Evolutionary conservation across 495 filamentous ascomycete species (phyloP), one percentile per base, ranked within the genome.

Genomic region (Penicillium parvum): DNA sequence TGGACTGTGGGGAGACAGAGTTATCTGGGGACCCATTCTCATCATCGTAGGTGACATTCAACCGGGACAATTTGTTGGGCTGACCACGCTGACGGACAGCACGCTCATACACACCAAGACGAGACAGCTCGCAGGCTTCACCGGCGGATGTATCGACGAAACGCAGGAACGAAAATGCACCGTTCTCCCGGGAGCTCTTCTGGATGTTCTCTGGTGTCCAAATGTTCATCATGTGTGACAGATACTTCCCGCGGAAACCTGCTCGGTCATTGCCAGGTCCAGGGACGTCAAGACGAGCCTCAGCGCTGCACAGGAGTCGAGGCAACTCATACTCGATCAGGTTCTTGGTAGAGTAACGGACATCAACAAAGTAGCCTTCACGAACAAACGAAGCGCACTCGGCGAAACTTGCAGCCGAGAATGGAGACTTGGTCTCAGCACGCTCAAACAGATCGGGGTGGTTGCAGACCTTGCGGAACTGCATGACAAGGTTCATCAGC

Each of bases 391-490:
- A 95, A 9, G 85, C 90, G 7, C 90, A 96, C 64, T 97, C 94
- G 12, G 90, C 94, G 60, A 89, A 97, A 63, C 84, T 74, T 6
- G 80, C 83, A 43, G 83, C 75, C 1, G 87, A 88, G 57, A 90
- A 83, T 0, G 91, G 90, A 11, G 90, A 95, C 14, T 79, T 81
- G 14, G 85, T 94, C 43, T 97, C 92, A 11, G 91, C 90, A 30
- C 94, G 81, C 62, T 99, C 90, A 47, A 97, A 97, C 15, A 98
- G 71, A 68, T 98, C 92, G 2, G 92, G 92, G 63, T 98, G 92
- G 56, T 98, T 98, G 72, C 92, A 98, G 38, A 98, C 94, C 71
- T 98, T 98, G 41, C 92, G 82, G 78, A 98, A 98, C 66, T 98
- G 94, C 92, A 98, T 98, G 42, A 98, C 92, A 47, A 98, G 74